These are phyloP conservation scores for Phialophora verrucosa DNA, from an alignment of 2,329 filamentous ascomycete species.

Conservation along the genomic window DNA sequence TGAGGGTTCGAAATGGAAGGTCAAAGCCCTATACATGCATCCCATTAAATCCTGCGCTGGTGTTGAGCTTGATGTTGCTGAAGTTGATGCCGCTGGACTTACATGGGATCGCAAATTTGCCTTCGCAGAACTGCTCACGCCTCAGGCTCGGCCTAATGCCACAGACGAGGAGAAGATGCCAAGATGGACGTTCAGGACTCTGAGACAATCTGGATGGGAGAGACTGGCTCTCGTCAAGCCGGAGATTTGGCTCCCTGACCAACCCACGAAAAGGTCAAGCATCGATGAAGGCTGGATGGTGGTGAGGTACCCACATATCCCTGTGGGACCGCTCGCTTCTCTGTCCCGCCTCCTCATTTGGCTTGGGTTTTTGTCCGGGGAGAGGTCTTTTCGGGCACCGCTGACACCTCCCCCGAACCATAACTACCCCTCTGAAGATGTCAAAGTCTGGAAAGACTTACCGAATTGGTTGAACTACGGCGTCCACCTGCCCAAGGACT, in stretches of 20 bases:
- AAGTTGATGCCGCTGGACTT: constrained; percentile 71
- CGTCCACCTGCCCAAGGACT: constrained; percentile 52
- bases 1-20: constrained; percentile 50
- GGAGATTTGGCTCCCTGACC: constrained; percentile 62
- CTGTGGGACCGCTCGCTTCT: constrained; percentile 22
- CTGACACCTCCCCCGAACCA: constrained; percentile 55
- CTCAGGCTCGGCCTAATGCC: constrained; percentile 35
- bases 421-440: constrained; percentile 52
- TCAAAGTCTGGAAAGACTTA: constrained; percentile 63
- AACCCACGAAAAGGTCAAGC: neutral
- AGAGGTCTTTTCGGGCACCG: constrained; percentile 59
- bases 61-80: constrained; percentile 71
- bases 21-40: constrained; percentile 78
- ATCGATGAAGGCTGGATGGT: constrained; percentile 59
- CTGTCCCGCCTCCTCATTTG: constrained; percentile 29
- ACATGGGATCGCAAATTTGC: constrained; percentile 82
- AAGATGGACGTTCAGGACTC: constrained; percentile 52
- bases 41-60: constrained; percentile 82
- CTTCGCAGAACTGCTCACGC: constrained; percentile 69
- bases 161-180: constrained; percentile 48
- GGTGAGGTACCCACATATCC: constrained; percentile 53
- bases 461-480: constrained; percentile 51
- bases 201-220: constrained; percentile 56
- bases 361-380: constrained; percentile 42
- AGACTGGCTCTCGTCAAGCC: constrained; percentile 71